These are phyloP conservation scores for Trichoderma pleuroti DNA, from an alignment of 2,329 filamentous ascomycete species.

Conservation along the genomic window DNA sequence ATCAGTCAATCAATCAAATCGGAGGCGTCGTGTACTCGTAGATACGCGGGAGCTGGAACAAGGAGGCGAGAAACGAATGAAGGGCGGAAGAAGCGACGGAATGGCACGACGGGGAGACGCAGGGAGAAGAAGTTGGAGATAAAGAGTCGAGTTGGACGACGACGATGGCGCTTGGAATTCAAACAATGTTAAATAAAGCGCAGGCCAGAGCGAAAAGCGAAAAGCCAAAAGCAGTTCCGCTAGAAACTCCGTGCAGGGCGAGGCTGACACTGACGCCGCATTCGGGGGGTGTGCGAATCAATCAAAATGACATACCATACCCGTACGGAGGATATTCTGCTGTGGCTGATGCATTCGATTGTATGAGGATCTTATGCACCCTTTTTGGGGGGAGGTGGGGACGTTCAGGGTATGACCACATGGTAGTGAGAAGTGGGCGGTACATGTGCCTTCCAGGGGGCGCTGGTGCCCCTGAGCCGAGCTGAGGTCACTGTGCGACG, in stretches of 20 bases:
- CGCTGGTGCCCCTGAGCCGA: neutral
- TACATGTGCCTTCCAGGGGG: neutral
- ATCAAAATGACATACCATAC: neutral
- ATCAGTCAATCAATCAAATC: neutral
- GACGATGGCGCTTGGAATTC: neutral
- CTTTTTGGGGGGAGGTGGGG: neutral
- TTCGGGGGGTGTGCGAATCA: conserved; percentile 10
- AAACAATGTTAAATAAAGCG: neutral
- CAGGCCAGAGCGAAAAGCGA: neutral
- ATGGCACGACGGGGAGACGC: neutral
- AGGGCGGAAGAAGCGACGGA: neutral
- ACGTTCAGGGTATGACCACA: neutral
- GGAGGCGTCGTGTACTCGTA: neutral
- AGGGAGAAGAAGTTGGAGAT: neutral
- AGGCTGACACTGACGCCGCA: conserved; percentile 19
- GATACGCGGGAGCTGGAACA: neutral
- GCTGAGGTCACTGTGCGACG: neutral
- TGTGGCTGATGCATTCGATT: conserved; percentile 1
- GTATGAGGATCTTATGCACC: neutral
- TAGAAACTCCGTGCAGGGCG: neutral
- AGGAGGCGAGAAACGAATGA: neutral
- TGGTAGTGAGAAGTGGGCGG: neutral
- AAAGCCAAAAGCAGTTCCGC: neutral
- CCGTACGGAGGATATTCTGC: neutral
- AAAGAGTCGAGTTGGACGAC: neutral